These are phyloP conservation scores for Cryphonectria carpinicola DNA, from an alignment of 2,329 filamentous ascomycete genomes.

Conservation along the genomic window DNA sequence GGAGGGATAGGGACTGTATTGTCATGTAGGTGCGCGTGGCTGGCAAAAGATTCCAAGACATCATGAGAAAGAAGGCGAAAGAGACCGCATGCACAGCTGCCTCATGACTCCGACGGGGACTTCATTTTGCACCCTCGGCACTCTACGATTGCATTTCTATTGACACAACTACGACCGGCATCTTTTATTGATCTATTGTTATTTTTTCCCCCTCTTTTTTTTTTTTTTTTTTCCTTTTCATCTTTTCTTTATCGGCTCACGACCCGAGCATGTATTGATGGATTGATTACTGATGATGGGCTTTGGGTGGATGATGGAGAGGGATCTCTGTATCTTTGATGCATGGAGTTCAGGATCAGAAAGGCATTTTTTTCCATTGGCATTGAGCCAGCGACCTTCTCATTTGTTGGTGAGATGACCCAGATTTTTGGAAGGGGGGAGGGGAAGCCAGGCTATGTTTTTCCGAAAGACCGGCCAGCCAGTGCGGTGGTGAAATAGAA, in stretches of 20 bases:
- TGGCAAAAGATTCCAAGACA: not conserved
- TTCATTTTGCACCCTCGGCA: not conserved
- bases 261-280: not conserved
- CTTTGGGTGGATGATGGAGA: not conserved
- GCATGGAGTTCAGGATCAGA: conserved; percentile 11
- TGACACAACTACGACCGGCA: not conserved
- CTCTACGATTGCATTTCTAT: not conserved
- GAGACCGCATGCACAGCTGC: not conserved
- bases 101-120: not conserved
- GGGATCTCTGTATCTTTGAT: not conserved
- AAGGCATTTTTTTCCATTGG: not conserved
- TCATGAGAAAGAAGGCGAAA: not conserved
- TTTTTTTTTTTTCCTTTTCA: not conserved
- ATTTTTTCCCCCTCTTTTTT: too few species aligned
- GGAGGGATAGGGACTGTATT: conserved; percentile 46
- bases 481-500: not conserved
- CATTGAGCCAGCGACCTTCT: conserved; percentile 9
- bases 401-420: not conserved
- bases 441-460: not conserved
- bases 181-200: too few species aligned
- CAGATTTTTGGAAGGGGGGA: not conserved
- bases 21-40: conserved; percentile 47
- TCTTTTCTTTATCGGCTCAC: not conserved
- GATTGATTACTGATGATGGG: not conserved
- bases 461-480: not conserved